phyloP scores from a whole-genome alignment of 2,329 filamentous ascomycete genomes.

The Madurella fahalii region DNA sequence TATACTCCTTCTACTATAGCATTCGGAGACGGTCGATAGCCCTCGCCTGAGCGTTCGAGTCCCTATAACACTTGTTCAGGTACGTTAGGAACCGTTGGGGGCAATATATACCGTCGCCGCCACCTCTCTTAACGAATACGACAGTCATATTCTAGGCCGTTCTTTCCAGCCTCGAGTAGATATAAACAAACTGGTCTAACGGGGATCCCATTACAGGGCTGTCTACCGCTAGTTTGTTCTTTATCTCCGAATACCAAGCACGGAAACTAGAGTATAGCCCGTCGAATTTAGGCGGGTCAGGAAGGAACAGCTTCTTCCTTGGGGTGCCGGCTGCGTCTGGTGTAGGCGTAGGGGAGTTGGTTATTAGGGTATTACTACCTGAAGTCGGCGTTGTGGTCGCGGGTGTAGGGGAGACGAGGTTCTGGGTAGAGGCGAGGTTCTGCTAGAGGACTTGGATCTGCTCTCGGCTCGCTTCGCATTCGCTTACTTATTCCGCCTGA shows the following conservation, averaged over 20 bases:
- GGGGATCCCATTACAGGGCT: neutral
- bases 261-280: neutral
- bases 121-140: neutral
- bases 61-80: neutral
- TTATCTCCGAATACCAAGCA: neutral
- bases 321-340: neutral
- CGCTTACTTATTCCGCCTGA: no score
- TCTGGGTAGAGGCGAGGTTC: no score
- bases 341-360: no score
- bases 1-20: no score
- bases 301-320: slow-evolving; percentile 1
- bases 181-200: slow-evolving; percentile 2
- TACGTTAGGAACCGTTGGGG: no score
- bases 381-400: no score
- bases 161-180: slow-evolving; percentile 1
- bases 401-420: no score
- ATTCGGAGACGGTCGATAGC: no score
- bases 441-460: no score
- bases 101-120: neutral
- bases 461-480: no score
- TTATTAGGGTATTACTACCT: no score
- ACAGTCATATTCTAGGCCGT: neutral
- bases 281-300: slow-evolving; percentile 2
- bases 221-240: neutral
- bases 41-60: no score